Base-by-base conservation (phyloP, 176 grass and related monocot species). In the Elaeis guineensis region DNA sequence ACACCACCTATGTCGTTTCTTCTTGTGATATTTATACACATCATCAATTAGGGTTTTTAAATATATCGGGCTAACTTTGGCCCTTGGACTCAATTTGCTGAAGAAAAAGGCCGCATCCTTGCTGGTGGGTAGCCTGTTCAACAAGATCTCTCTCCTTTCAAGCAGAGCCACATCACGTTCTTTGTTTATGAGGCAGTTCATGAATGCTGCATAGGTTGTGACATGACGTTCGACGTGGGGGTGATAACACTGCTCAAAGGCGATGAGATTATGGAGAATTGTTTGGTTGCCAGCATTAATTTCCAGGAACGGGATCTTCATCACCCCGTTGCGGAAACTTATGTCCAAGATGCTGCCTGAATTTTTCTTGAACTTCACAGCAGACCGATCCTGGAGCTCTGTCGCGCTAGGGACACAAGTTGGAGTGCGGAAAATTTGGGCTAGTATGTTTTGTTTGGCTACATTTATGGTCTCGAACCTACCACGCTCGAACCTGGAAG, bases 141-240 rank as follows among this genome's bases (percentile, higher is more conserved):
- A 56, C 2, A 86, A 61, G 0, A 78, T 22, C 16, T 74, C 83
- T 4, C 69, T 61, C 5, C 50, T 29, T 9, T 74, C 64, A 23
- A 86, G 83, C 60, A 86, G 76, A 19, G 55, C n/a, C 16, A 66
- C 78, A 65, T 86, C 78, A 55, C 9, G 8, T 11, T 57, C 2
- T 25, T 60, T 77, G 1, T 71, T 63, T 17, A 86, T 11, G 4
- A 86, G 69, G n/a, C 74, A 59, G 52, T 75, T 78, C 78, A 86
- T 66, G 35, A n/a, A n/a, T n/a, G n/a, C n/a, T n/a, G n/a, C n/a
- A n/a, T n/a, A n/a, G n/a, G n/a, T n/a, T n/a, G n/a, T n/a, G n/a
- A n/a, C n/a, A n/a, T n/a, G n/a, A n/a, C n/a, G n/a, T n/a, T n/a
- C n/a, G n/a, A n/a, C n/a, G n/a, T n/a, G n/a, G n/a, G n/a, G n/a